These are phyloP conservation scores for Stachybotrys elegans DNA, from an alignment of 2,329 filamentous ascomycete genomes.

Conservation along the genomic window DNA sequence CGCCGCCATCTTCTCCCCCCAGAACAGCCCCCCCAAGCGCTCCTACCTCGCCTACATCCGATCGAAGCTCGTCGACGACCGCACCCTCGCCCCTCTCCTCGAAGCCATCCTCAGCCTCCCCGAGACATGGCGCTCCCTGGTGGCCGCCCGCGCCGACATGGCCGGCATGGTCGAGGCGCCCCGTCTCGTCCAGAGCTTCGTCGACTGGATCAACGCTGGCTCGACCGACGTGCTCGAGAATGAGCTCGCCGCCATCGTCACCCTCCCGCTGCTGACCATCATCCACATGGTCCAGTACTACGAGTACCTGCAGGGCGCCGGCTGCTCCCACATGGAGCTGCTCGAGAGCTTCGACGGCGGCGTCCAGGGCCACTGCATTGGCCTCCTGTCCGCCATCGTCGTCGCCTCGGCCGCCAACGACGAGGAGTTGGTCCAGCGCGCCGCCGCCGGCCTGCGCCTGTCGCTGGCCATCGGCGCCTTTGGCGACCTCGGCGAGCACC, in stretches of 20 bases:
- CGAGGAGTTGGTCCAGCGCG: constrained; percentile 6
- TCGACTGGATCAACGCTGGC: constrained; percentile 8
- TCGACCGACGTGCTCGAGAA: constrained; percentile 5
- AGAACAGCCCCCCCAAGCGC: constrained; percentile 8
- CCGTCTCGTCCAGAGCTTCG: constrained; percentile 6
- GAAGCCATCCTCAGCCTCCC: constrained; percentile 6
- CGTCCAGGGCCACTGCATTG: constrained; percentile 13
- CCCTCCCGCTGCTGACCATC: constrained; percentile 9
- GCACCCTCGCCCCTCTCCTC: constrained; percentile 3
- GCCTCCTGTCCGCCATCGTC: constrained; percentile 10
- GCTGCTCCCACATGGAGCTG: constrained; percentile 4
- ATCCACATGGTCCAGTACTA: constrained; percentile 12
- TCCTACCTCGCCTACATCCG: constrained; percentile 9
- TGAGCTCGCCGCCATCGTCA: constrained; percentile 7
- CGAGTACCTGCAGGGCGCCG: constrained; percentile 8
- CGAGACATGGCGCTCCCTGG: constrained; percentile 6
- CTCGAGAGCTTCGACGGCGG: constrained; percentile 6
- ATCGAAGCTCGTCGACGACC: constrained; percentile 6
- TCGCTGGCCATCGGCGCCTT: constrained; percentile 11
- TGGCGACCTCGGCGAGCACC: constrained; percentile 9
- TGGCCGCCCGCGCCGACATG: constrained; percentile 5
- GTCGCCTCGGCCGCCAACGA: constrained; percentile 9
- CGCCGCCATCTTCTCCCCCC: constrained; percentile 13
- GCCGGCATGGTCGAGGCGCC: constrained; percentile 3
- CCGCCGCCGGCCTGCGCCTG: constrained; percentile 8